Conservation (phyloP, 2,329 filamentous ascomycete species). For the Boeremia exigua region DNA sequence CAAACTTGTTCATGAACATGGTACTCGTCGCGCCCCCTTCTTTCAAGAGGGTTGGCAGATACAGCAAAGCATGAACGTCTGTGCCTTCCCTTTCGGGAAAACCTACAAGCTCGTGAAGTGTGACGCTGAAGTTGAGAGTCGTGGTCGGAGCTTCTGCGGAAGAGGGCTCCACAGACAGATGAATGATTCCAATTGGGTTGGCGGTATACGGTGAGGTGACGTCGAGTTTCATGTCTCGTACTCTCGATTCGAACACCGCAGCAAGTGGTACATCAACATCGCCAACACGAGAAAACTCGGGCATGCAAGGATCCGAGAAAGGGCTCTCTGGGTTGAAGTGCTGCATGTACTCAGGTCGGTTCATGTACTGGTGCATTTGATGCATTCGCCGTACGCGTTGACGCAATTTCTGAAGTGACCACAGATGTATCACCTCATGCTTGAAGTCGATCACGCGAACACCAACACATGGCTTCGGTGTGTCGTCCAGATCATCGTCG, state of each 20-base stretch:
- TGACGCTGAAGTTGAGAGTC: conserved; percentile 96
- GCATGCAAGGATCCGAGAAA: conserved; percentile 89
- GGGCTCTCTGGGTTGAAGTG: conserved; percentile 93
- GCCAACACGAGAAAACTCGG: conserved; percentile 88
- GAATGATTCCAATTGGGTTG: conserved; percentile 87
- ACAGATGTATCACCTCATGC: conserved; percentile 83
- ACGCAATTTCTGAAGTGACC: conserved; percentile 92
- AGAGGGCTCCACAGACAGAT: conserved; percentile 89
- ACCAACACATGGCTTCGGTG: conserved; percentile 87
- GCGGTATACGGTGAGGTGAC: conserved; percentile 91
- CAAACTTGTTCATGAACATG: conserved; percentile 91
- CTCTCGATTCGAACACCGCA: conserved; percentile 91
- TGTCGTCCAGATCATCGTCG: conserved; percentile 79
- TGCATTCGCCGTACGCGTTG: conserved; percentile 90
- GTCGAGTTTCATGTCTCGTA: conserved; percentile 92
- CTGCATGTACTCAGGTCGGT: conserved; percentile 91
- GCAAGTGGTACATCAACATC: conserved; percentile 91
- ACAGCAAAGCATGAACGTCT: conserved; percentile 95
- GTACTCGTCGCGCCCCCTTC: conserved; percentile 88
- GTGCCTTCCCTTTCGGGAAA: conserved; percentile 96
- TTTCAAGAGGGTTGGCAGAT: conserved; percentile 87
- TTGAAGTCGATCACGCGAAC: conserved; percentile 91
- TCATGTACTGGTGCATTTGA: conserved; percentile 95
- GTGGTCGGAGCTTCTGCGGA: conserved; percentile 90
- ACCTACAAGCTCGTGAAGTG: conserved; percentile 94